These are phyloP conservation scores for Ophiostoma ips DNA, from an alignment of 2,329 filamentous ascomycete species.

Conservation along the genomic window DNA sequence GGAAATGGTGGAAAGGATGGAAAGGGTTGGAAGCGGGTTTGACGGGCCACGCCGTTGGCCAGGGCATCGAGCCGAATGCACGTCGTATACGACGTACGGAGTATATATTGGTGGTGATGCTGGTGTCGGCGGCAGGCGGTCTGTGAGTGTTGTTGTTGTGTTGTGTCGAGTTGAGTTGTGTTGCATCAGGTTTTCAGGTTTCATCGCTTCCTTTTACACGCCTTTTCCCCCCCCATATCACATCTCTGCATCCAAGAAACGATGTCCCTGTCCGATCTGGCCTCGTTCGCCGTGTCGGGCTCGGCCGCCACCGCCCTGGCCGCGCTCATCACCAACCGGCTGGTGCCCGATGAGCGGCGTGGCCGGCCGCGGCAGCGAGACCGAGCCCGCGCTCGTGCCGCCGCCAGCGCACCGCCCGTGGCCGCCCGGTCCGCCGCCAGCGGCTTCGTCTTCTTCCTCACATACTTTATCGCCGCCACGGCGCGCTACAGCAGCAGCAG, in stretches of 20 bases:
- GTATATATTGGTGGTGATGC: no score
- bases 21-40: no score
- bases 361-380: neutral
- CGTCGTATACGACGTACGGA: no score
- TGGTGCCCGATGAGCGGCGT: neutral
- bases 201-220: neutral
- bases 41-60: no score
- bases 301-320: conserved; percentile 66
- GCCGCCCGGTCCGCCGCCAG: conserved; percentile 33
- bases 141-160: no score
- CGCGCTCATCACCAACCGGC: conserved; percentile 63
- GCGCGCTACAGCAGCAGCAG: conserved; percentile 12
- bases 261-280: conserved; percentile 49
- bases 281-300: conserved; percentile 66
- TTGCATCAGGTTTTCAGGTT: neutral
- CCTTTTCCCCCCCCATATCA: neutral
- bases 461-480: conserved; percentile 43
- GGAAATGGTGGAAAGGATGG: no score
- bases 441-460: conserved; percentile 76
- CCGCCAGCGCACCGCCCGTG: neutral
- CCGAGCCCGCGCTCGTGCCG: neutral
- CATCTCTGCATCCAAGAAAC: no score
- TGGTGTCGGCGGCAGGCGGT: no score
- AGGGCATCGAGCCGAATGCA: no score
- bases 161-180: no score